Evolutionary conservation across 2,329 filamentous ascomycete species (phyloP), one percentile per base, ranked within the genome.

Genomic region (Aspergillus spinulosporus): DNA sequence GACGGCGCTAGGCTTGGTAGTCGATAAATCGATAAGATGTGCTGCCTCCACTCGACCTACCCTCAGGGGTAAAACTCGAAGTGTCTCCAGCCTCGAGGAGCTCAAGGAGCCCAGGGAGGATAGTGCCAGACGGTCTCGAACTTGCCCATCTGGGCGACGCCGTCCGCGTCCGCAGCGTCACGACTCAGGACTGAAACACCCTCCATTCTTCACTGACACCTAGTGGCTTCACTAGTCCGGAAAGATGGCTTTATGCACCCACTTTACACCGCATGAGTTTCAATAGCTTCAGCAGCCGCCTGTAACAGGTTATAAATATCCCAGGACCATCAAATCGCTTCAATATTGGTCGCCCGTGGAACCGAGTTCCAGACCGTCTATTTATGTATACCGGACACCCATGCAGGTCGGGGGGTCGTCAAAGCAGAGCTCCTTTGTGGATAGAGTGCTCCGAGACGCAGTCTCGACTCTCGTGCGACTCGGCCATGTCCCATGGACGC

Each of bases 241-340:
- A 6, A 45, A 12, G 47, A 15, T 26, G 31, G 14, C 34, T 37
- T 15, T 26, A 51, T 29, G 40, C 29, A 14, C 32, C 40, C 50
- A 37, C 11, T 15, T 44, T 32, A 12, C 40, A 40, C 43, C 44
- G 40, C 42, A 43, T 12, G 39, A 39, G 21, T 34, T 21, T 46
- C 26, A 52, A 15, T 46, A 46, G 50, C 26, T 47, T 52, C 50
- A 52, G 40, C 48, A 21, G 37, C n/a, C 49, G 42, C 31, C 36
- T 40, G 50, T 39, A 32, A 52, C 40, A 45, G 49, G 34, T 37
- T 47, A 52, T 46, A 52, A 52, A 52, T 52, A 52, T 52, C 42
- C 43, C 36, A 12, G n/a, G 40, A 42, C 37, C 43, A n/a, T 21
- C 12, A 11, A 39, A 39, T 26, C 14, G 14, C 48, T 12, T 8